Percentiles rank a stretch among this genome's conserved stretches.
Evolutionary conservation across 169 alveolate genomes (phyloP).

Genomic region (Plasmodium vivax): DNA sequence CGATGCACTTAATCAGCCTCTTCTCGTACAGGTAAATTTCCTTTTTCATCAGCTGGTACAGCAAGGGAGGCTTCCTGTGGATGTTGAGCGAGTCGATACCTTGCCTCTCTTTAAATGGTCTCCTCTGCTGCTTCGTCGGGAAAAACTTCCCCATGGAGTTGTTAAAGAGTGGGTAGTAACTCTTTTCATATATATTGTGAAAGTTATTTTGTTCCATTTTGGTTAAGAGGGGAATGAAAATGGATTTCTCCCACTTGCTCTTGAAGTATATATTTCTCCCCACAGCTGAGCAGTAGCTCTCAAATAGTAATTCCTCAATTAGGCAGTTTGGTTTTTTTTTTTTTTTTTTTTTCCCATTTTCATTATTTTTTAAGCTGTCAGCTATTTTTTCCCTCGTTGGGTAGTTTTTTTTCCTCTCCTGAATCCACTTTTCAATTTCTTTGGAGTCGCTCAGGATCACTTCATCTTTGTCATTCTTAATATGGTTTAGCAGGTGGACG

Average conservation of each 20-base stretch:
- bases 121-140: background rate
- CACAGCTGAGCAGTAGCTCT: constrained; percentile 63
- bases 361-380: background rate
- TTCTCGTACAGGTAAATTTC: constrained; percentile 60
- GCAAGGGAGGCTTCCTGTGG: constrained; percentile 59
- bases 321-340: constrained; percentile 66
- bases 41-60: constrained; percentile 72
- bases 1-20: constrained; percentile 45
- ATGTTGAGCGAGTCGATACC: constrained; percentile 51
- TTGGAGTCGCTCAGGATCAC: constrained; percentile 29
- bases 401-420: constrained; percentile 66
- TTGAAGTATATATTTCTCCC: constrained; percentile 31
- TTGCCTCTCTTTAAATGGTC: background rate
- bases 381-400: constrained; percentile 44
- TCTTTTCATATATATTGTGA: constrained; percentile 33
- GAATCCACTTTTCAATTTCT: constrained; percentile 70
- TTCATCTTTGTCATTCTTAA: constrained; percentile 65
- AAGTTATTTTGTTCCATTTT: background rate
- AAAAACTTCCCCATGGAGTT: background rate
- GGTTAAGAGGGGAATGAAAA: constrained; percentile 44
- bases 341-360: background rate
- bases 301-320: constrained; percentile 69
- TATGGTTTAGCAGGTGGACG: constrained; percentile 64
- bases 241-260: constrained; percentile 44
- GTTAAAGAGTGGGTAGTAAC: background rate